Evolutionary conservation across 1,284 basidiomycete species (phyloP), one percentile per base, ranked within the genome.

Genomic region (Ceratobasidium sp.): DNA sequence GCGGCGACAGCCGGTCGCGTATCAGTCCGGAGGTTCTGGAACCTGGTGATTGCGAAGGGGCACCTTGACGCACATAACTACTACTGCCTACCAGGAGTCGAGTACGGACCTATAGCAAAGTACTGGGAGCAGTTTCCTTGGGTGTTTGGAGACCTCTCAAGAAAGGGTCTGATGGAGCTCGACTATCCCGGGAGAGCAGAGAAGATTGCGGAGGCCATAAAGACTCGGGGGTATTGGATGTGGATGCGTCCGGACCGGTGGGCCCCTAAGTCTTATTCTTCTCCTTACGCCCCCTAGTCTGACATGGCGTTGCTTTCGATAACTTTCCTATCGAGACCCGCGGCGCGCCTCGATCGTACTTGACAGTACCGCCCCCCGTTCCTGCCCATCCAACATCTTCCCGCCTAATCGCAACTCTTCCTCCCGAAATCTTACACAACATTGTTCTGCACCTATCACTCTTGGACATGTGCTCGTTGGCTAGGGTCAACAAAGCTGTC

Each of bases 161-260:
- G 9, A 15, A 7, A 64, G 23, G 50, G 62, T 15, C 15, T 48
- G 23, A 33, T 52, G 12, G 17, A 20, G 40, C 61, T 65, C 28
- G n/a, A 65, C 2, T n/a, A 59, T 6, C n/a, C 40, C 9, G 62
- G 64, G 17, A 46, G 20, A 42, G 26, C 74, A 20, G 64, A 76
- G 13, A 64, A 67, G 1, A 57, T 76, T n/a, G 74, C 52, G 38
- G 64, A 76, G 7, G 33, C 67, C 26, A n/a, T 67, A 42, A 50
- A 64, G 20, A 33, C 52, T 44, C 28, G 42, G n/a, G 62, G 64
- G 13, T 57, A 44, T 40, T 76, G 62, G 62, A 76, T 76, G 64
- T 76, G 62, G 74, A 76, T 76, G 74, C 62, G 74, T 17, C 74
- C 64, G 3, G 74, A 76, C 23, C 62, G 74, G 74, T 67, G 26